phyloP scores from a whole-genome alignment of 176 grass and related monocot species.

The Eragrostis nindensis region DNA sequence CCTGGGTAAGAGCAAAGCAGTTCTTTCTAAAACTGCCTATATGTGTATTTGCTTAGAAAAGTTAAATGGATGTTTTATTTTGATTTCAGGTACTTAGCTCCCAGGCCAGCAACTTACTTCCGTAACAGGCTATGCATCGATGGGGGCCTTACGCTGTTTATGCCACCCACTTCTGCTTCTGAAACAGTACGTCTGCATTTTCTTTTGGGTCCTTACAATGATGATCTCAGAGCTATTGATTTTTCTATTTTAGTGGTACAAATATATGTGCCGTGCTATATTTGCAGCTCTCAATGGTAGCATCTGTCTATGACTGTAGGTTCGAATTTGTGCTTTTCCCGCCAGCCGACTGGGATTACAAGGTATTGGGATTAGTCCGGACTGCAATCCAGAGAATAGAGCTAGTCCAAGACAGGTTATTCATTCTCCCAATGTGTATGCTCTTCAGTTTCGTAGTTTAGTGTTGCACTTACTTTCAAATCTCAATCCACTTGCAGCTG shows the following conservation, averaged over 20 bases:
- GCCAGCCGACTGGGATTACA: constrained; percentile 60
- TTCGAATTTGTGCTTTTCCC: constrained; percentile 85
- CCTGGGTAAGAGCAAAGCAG: constrained; percentile 61
- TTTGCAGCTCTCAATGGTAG: not conserved
- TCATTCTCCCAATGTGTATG: constrained; percentile 13
- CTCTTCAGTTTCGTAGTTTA: constrained; percentile 11
- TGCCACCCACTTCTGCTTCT: constrained; percentile 93
- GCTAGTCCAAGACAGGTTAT: constrained; percentile 81
- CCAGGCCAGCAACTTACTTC: constrained; percentile 74
- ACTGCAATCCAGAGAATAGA: constrained; percentile 93
- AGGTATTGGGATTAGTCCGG: constrained; percentile 85
- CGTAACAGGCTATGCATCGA: constrained; percentile 89
- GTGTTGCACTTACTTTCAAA: not conserved
- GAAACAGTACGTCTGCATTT: constrained; percentile 59
- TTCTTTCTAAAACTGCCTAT: not conserved
- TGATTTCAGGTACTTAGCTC: constrained; percentile 76
- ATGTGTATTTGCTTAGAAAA: constrained; percentile 1
- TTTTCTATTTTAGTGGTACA: not conserved
- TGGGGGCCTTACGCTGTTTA: constrained; percentile 95
- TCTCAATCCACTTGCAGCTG: constrained; percentile 57
- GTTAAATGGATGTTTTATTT: constrained; percentile 25
- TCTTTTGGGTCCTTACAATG: not conserved
- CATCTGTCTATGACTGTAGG: constrained; percentile 41
- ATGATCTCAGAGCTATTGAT: not conserved
- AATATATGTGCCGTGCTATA: not conserved